Evolutionary conservation across 495 filamentous ascomycete genomes (phyloP).

Genomic region (Copromyces sp.): DNA sequence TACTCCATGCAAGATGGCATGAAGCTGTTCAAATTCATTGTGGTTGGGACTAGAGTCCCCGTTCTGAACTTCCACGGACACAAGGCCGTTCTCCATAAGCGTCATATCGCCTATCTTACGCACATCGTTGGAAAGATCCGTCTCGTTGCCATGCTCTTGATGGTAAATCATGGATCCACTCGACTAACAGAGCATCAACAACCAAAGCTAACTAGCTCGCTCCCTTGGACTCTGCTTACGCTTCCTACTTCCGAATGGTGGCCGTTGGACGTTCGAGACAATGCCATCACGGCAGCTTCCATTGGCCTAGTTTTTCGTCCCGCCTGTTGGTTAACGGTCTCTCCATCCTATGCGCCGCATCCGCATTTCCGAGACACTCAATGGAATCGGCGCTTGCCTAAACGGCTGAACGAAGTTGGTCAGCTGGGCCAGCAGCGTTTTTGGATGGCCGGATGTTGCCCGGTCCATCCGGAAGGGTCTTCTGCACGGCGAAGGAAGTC

Average conservation of each 20-base stretch:
- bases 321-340: neutral
- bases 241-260: constrained; percentile 1
- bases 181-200: neutral
- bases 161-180: neutral
- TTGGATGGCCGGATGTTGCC: neutral
- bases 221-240: neutral
- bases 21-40: neutral
- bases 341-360: neutral
- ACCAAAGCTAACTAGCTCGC: neutral
- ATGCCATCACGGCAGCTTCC: neutral
- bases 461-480: neutral
- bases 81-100: neutral
- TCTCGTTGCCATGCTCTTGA: neutral
- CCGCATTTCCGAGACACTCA: neutral
- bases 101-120: neutral
- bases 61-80: neutral
- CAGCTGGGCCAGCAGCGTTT: neutral
- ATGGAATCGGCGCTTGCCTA: neutral
- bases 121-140: neutral
- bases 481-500: neutral
- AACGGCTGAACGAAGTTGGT: neutral
- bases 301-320: constrained; percentile 2
- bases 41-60: neutral
- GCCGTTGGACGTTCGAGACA: constrained; percentile 6
- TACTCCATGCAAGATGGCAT: constrained; percentile 7